These are phyloP conservation scores for Ophiorrhiza pumila DNA, from an alignment of 257 asterid genomes.

Conservation along the genomic window DNA sequence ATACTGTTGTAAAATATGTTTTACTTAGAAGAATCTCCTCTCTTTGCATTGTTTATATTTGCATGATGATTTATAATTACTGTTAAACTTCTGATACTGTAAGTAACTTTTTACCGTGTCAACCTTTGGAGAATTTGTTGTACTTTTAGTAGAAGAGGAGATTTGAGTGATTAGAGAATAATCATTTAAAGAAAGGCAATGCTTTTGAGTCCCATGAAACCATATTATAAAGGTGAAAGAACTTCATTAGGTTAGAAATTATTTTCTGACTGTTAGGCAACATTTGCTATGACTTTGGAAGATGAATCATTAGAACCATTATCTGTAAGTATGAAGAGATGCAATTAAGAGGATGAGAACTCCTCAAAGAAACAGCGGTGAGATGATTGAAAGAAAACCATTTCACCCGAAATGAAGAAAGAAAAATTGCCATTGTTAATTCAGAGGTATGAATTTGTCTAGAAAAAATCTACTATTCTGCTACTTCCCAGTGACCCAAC, in stretches of 20 bases:
- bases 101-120: not conserved
- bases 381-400: not conserved
- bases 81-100: not conserved
- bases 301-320: not conserved
- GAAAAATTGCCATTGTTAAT: not conserved
- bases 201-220: not conserved
- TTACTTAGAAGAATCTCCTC: not conserved
- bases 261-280: not conserved
- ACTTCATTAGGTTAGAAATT: not conserved
- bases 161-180: not conserved
- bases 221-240: not conserved
- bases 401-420: not conserved
- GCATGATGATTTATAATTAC: not conserved
- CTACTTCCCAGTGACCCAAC: not conserved
- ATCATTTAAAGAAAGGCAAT: not conserved
- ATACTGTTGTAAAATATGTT: too few species aligned
- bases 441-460: not conserved
- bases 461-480: not conserved
- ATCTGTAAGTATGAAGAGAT: not conserved
- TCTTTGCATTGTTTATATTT: not conserved
- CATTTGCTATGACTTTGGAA: not conserved
- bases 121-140: not conserved
- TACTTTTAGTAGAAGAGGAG: not conserved
- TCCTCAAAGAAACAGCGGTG: not conserved
- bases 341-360: not conserved